Evolutionary conservation across 106 monocot species (phyloP).

Genomic region (Allium cepa): DNA sequence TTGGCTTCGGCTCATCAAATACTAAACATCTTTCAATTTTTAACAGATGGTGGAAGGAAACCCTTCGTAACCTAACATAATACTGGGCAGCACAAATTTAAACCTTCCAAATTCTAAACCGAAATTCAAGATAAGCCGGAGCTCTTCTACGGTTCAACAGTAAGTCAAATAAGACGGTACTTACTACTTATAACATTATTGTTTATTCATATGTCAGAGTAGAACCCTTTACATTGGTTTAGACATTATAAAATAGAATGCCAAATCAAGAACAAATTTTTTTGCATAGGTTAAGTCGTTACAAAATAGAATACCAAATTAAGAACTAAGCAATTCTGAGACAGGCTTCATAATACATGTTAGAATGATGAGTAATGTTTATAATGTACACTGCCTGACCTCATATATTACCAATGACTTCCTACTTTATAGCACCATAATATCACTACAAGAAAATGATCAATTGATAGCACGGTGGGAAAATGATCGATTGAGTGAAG

Average conservation of each 20-base stretch:
- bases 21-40: not conserved
- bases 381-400: no score
- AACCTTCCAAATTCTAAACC: not conserved
- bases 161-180: not conserved
- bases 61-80: constrained; percentile 3
- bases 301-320: no score
- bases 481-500: no score
- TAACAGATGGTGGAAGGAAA: constrained; percentile 20
- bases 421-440: not conserved
- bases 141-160: constrained; percentile 13
- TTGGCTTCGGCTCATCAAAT: no score
- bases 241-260: not conserved
- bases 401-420: not conserved
- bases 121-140: constrained; percentile 8
- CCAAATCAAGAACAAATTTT: not conserved
- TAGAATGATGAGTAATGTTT: no score
- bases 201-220: no score
- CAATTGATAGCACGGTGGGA: no score
- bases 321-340: no score
- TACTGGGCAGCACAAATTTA: not conserved
- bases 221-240: not conserved
- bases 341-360: no score
- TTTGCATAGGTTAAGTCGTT: no score
- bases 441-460: not conserved
- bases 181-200: not conserved